Evolutionary conservation across 257 asterid species (phyloP).

Genomic region (Nicotiana knightiana): DNA sequence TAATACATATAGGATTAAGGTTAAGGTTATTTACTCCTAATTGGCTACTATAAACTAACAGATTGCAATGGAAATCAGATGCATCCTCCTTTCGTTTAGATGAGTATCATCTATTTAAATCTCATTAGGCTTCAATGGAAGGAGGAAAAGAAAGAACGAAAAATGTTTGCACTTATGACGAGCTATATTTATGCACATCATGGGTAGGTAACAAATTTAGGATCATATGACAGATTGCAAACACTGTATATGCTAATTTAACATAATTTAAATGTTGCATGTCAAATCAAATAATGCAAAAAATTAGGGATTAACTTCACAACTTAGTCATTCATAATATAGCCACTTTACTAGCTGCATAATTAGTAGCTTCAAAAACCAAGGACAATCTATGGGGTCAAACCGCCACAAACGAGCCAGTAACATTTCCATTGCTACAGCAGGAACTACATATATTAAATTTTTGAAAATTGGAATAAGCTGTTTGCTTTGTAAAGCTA

Average conservation of each 20-base stretch:
- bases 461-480: background rate
- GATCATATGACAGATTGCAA: background rate
- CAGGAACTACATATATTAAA: background rate
- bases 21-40: too few species aligned
- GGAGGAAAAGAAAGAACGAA: background rate
- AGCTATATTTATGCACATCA: background rate
- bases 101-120: background rate
- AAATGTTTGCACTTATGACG: background rate
- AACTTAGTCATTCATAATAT: background rate
- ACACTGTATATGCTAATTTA: background rate
- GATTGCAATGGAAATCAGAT: background rate
- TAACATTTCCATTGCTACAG: background rate
- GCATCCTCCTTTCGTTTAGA: background rate
- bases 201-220: background rate
- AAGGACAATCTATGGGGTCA: background rate
- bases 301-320: background rate
- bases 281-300: background rate
- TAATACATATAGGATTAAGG: too few species aligned
- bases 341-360: background rate
- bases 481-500: background rate
- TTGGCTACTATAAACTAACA: too few species aligned
- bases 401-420: background rate
- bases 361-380: background rate
- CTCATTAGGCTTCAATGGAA: background rate
- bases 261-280: background rate